Conservation (phyloP, 768 basidiomycete genomes). For the Royoungia palumana region DNA sequence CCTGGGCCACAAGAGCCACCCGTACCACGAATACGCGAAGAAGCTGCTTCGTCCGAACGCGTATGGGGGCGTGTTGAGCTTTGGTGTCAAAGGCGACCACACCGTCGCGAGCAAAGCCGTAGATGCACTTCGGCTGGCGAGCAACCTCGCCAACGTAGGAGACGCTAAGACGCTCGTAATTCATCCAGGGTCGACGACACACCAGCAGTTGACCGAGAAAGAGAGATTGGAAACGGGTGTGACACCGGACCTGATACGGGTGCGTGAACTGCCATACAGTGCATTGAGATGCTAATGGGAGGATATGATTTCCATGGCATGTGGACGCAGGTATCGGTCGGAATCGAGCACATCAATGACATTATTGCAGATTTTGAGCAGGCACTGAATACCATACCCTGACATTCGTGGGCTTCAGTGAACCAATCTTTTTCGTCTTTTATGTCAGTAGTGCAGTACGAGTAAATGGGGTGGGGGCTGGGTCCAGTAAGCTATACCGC, state of each 20-base stretch:
- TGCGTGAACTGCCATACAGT: constrained; percentile 23
- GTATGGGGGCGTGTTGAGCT: constrained; percentile 74
- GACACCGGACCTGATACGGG: constrained; percentile 54
- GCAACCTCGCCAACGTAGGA: constrained; percentile 71
- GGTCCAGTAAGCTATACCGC: no score
- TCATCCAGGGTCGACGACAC: constrained; percentile 57
- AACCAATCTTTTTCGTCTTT: no score
- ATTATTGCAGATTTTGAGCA: constrained; percentile 47
- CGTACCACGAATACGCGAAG: constrained; percentile 56
- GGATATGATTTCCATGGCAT: no score
- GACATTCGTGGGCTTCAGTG: background rate
- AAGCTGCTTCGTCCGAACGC: constrained; percentile 46
- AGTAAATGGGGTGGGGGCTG: no score
- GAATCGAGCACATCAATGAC: constrained; percentile 44
- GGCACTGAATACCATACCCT: constrained; percentile 30
- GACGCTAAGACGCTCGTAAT: constrained; percentile 63
- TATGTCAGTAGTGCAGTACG: no score
- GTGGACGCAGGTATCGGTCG: constrained; percentile 37
- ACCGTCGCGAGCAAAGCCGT: constrained; percentile 56
- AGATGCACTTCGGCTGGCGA: constrained; percentile 67
- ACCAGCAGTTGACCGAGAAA: constrained; percentile 48
- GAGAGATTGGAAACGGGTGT: constrained; percentile 51
- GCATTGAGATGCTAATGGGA: background rate
- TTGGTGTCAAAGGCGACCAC: constrained; percentile 67
- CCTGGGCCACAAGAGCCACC: constrained; percentile 61